Evolutionary conservation across 2,329 filamentous ascomycete genomes (phyloP), one percentile per base, ranked within the genome.

Genomic region (Fusarium brevicatenulatum): DNA sequence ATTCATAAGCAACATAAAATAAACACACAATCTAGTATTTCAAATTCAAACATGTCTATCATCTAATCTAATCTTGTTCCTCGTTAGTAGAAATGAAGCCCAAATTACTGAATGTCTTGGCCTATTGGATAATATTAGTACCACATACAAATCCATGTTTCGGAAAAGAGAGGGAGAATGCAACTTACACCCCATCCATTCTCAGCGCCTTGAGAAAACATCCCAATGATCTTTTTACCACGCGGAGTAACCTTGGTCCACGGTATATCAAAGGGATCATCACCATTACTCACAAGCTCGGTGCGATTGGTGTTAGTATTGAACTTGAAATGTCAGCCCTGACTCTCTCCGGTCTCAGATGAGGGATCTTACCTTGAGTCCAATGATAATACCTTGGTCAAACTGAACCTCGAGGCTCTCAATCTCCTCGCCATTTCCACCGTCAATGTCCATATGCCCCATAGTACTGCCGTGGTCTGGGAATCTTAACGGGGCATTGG

Each of bases 191-290:
- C 23, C 12, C 16, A 23, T 9, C 7, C 3, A 47, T 8, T 8
- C 19, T 47, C 30, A 4, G 8, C 3, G 23, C 58, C 49, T 9
- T 43, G 9, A 11, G 43, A 44, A 52, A 66, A 75, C 12, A 75
- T 28, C 2, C 72, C 72, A 23, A 73, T 32, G 16, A 72, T 25
- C 11, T 39, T 69, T 25, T 58, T 64, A 5, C 72, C 70, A 16
- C 42, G 30, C 7, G 72, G 60, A 2, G 56, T 18, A 12, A 73
- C 21, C 10, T 30, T 16, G 13, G 39, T 59, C 73, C 72, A 23
- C 4, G 30, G 30, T 2, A 23, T 0, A 23, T 50, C 47, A 23
- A 34, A 50, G 16, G n/a, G 11, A 10, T 10, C n/a, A 2, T 57
- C n/a, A 1, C 6, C 4, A 9, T 56, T 23, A 7, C 47, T 34